phyloP scores from a whole-genome alignment of 108 stramenopile species.

The Epipyxis sp. region DNA sequence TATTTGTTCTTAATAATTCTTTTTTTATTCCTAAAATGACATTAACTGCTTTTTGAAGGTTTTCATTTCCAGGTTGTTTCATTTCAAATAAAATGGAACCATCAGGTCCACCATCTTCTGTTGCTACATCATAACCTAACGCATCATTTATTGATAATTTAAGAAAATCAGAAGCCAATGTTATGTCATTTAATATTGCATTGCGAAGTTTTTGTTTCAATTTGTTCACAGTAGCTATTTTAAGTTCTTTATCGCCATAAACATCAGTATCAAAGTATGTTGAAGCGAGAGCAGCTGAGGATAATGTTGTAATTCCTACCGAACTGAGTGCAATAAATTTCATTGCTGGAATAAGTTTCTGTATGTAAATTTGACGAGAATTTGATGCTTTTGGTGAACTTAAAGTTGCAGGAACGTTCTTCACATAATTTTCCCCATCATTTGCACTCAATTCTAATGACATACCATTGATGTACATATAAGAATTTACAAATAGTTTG shows the following conservation, averaged over 20 bases:
- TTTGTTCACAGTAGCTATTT: conserved; percentile 54
- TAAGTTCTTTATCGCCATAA: conserved; percentile 52
- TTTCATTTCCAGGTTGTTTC: background rate
- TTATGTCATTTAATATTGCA: conserved; percentile 42
- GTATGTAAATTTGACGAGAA: no score
- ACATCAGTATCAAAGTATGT: conserved; percentile 46
- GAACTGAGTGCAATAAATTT: no score
- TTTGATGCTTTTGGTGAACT: no score
- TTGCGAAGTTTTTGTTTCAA: conserved; percentile 46
- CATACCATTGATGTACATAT: no score
- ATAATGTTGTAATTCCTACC: no score
- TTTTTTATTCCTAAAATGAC: background rate
- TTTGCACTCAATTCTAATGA: no score
- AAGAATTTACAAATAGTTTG: no score
- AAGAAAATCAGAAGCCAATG: conserved; percentile 37
- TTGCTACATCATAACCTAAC: conserved; percentile 22
- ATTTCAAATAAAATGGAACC: background rate
- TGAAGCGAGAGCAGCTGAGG: background rate
- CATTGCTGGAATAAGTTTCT: no score
- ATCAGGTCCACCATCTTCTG: background rate
- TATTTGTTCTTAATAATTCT: conserved; percentile 44
- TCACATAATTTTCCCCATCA: no score
- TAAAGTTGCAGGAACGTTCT: no score
- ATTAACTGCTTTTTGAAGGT: background rate
- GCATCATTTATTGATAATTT: conserved; percentile 47